Conservation (phyloP, 2,329 filamentous ascomycete species). For the Ophiostoma tasmaniense region DNA sequence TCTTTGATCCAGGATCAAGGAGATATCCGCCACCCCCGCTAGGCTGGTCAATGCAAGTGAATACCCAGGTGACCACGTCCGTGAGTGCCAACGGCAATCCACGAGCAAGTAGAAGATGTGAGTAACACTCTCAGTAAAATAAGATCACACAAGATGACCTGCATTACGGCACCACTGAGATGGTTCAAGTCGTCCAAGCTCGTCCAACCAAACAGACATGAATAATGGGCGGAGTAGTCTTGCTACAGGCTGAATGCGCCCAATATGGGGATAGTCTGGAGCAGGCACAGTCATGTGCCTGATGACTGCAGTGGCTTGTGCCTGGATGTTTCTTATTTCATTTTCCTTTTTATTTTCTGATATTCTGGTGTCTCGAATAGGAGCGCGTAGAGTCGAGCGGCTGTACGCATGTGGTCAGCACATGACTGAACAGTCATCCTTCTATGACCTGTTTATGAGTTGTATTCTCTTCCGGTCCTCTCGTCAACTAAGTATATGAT, state of each 20-base stretch:
- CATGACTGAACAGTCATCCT: background rate
- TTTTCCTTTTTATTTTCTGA: background rate
- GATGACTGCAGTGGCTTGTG: background rate
- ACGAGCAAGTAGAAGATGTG: background rate
- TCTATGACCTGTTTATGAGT: background rate
- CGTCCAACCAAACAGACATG: background rate
- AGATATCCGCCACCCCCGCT: slow-evolving; percentile 7
- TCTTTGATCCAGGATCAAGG: background rate
- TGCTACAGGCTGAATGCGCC: background rate
- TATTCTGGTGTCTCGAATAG: background rate
- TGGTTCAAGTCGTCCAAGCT: background rate
- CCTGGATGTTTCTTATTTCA: background rate
- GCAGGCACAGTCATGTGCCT: background rate
- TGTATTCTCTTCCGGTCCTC: background rate
- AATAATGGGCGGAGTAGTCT: background rate
- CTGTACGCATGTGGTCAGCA: background rate
- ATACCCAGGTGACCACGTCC: background rate
- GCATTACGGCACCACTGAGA: background rate
- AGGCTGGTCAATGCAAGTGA: background rate
- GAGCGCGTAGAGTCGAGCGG: background rate
- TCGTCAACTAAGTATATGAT: background rate
- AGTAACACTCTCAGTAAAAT: too few species aligned
- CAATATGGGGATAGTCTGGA: background rate
- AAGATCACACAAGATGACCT: background rate
- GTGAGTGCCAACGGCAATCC: background rate